phyloP scores from a whole-genome alignment of 352 stramenopile genomes.

The Pythium insidiosum region DNA sequence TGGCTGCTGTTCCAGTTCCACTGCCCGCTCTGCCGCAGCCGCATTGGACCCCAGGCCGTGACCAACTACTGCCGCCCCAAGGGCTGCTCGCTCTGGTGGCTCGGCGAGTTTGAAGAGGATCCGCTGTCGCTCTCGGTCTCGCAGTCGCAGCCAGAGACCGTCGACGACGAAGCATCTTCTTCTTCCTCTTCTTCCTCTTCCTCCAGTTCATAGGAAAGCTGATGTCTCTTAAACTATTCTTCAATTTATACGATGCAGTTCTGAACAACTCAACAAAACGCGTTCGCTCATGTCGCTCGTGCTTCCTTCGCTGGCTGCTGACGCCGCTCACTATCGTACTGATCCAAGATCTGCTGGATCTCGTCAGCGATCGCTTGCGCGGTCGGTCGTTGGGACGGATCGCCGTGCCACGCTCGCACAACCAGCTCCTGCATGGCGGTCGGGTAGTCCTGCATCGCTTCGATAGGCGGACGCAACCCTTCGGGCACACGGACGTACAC shows the following conservation, averaged over 20 bases:
- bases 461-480: conserved; percentile 31
- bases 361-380: conserved; percentile 33
- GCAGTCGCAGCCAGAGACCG: background rate
- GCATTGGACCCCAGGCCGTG: conserved; percentile 36
- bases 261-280: too few species aligned
- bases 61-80: conserved; percentile 57
- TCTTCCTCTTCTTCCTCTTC: too few species aligned
- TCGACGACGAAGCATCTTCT: too few species aligned
- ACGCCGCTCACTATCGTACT: too few species aligned
- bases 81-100: conserved; percentile 56
- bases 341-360: conserved; percentile 43
- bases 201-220: too few species aligned
- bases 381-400: conserved; percentile 39
- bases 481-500: conserved; percentile 48
- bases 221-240: too few species aligned
- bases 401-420: conserved; percentile 34
- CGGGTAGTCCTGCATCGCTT: conserved; percentile 50
- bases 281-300: too few species aligned
- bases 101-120: conserved; percentile 54
- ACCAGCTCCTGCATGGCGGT: conserved; percentile 60
- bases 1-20: conserved; percentile 70
- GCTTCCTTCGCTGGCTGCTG: too few species aligned
- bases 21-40: conserved; percentile 55
- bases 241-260: too few species aligned
- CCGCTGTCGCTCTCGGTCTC: conserved; percentile 15